Evolutionary conservation across 2,329 filamentous ascomycete species (phyloP).

Genomic region (Neurospora crassa): DNA sequence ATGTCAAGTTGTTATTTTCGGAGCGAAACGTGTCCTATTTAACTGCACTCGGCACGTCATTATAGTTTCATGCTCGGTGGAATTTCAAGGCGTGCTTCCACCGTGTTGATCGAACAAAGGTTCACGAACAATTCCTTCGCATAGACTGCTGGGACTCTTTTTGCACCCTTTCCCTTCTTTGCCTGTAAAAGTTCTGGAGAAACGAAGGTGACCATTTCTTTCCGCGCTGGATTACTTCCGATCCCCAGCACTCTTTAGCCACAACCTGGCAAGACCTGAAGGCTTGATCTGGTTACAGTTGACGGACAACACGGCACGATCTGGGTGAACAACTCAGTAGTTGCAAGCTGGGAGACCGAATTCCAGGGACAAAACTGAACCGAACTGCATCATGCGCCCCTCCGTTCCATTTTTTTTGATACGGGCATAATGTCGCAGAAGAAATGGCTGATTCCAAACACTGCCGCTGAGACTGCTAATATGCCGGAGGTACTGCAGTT

Average conservation of each 20-base stretch:
- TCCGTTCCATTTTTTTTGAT: not conserved
- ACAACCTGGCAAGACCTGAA: not conserved
- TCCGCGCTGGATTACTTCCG: no score
- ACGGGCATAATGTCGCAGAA: not conserved
- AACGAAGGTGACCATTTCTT: no score
- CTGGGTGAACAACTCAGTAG: not conserved
- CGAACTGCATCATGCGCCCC: not conserved
- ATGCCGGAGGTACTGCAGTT: not conserved
- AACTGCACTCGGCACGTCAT: not conserved
- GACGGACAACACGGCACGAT: not conserved
- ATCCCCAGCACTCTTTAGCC: not conserved
- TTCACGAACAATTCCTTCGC: not conserved
- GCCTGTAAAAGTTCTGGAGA: not conserved
- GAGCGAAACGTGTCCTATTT: not conserved
- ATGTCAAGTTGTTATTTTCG: not conserved
- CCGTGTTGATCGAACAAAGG: not conserved
- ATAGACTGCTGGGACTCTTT: not conserved
- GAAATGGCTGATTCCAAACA: not conserved
- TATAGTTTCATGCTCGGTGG: not conserved
- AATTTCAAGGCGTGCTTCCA: not conserved
- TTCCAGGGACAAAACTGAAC: not conserved
- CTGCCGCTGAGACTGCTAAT: not conserved
- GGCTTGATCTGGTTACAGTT: not conserved
- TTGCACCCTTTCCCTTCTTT: not conserved
- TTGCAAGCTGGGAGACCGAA: not conserved